Evolutionary conservation across 2,329 filamentous ascomycete species (phyloP).

Genomic region (Fusarium zealandicum): DNA sequence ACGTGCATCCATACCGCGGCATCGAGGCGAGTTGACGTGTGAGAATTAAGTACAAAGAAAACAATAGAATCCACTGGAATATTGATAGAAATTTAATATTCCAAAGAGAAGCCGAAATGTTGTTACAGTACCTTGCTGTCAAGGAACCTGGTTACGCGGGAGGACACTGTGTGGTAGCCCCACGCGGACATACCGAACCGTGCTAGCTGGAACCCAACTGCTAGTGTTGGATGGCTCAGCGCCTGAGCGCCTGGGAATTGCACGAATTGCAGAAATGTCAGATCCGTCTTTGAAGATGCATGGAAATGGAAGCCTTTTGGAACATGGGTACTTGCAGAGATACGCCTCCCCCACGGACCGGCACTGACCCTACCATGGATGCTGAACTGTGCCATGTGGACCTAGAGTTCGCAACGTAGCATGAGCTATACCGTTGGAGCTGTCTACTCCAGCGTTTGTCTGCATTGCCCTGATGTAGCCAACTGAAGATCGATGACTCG

Average conservation of each 20-base stretch:
- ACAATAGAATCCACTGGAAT: too few species aligned
- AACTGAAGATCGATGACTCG: background rate
- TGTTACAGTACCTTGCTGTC: too few species aligned
- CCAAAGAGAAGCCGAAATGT: too few species aligned
- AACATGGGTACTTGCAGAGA: conserved; percentile 4
- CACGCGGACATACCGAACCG: conserved; percentile 38
- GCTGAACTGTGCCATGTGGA: conserved; percentile 1
- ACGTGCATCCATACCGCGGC: too few species aligned
- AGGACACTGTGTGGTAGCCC: conserved; percentile 1
- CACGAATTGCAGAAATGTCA: conserved; percentile 4
- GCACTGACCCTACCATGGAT: background rate
- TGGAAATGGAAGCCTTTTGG: conserved; percentile 18
- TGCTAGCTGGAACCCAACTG: conserved; percentile 24
- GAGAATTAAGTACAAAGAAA: too few species aligned
- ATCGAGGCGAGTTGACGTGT: too few species aligned
- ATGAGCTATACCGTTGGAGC: conserved; percentile 1
- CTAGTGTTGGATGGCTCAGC: conserved; percentile 5
- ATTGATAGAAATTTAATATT: too few species aligned
- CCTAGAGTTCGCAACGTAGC: conserved; percentile 24
- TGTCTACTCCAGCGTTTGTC: background rate
- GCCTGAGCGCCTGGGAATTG: background rate
- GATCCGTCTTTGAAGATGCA: conserved; percentile 3
- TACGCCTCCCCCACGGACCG: conserved; percentile 3
- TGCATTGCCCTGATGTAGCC: background rate
- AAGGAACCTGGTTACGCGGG: background rate